Base-by-base conservation (phyloP, 2,329 filamentous ascomycete species). In the Cercospora janseana region DNA sequence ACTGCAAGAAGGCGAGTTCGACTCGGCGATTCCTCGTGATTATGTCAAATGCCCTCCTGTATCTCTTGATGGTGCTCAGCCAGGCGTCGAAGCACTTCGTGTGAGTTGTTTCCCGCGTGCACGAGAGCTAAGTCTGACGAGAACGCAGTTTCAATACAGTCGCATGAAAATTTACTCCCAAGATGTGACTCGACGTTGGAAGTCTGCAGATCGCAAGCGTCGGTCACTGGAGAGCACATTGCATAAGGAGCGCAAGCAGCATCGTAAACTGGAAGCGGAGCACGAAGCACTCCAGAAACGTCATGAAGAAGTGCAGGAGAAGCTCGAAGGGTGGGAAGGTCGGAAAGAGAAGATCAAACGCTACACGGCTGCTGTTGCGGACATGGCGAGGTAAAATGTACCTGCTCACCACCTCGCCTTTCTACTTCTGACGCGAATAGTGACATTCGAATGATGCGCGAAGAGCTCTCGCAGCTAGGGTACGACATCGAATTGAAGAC, bases 61-160 rank as follows among this genome's bases (percentile, higher is more conserved):
- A n/a, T 63, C 63, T 46, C 64, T 78, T 2, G 48, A 56, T 18
- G 43, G 45, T 8, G 67, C 57, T 6, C 64, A 62, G 6, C 61
- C 66, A 4, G 70, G 64, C 8, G 70, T 70, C 64, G 70, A 72
- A 51, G 74, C 71, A 31, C 41, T 76, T 20, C 63, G 71, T 20
- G 75, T 75, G 62, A 34, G 62, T 32, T 16, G 9, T 10, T 10
- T 21, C 8, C 5, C 18, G 32, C 9, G 12, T 18, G 13, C 10
- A 26, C 7, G 15, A 10, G 4, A 20, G 20, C 3, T 15, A 16
- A 6, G 10, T 6, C 46, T 49, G 27, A 49, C 20, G 13, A 15
- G 20, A 8, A n/a, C 15, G 13, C 20, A 78, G 75, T 78, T 78
- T 46, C 75, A 78, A 56, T 78, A 76, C 49, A 58, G 66, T 24